phyloP scores from a whole-genome alignment of 345 rosid genomes.

The Salix dunnii region DNA sequence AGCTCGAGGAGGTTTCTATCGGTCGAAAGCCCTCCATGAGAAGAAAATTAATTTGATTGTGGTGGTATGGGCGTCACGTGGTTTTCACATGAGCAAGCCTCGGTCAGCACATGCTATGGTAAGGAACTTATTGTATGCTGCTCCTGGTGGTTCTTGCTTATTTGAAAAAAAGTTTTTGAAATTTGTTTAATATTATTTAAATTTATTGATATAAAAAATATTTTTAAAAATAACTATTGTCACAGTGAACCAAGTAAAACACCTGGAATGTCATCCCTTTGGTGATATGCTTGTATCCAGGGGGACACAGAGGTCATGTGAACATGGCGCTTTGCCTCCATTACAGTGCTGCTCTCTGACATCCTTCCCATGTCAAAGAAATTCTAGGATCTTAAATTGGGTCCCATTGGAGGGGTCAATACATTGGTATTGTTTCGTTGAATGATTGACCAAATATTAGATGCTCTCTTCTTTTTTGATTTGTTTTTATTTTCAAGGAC shows the following conservation, averaged over 20 bases:
- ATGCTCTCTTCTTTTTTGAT: slow-evolving; percentile 1
- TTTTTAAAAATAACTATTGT: too few relatives aligned
- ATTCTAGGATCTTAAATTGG: slow-evolving; percentile 19
- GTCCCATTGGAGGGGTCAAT: slow-evolving; percentile 15
- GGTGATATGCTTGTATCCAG: slow-evolving; percentile 27
- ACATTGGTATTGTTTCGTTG: slow-evolving; percentile 24
- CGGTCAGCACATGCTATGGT: slow-evolving; percentile 45
- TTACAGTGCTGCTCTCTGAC: slow-evolving; percentile 15
- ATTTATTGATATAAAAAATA: too few relatives aligned
- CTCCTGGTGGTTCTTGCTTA: too few relatives aligned
- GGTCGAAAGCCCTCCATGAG: background rate
- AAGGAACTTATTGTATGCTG: too few relatives aligned
- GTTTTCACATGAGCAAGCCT: slow-evolving; percentile 50
- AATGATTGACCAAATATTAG: slow-evolving; percentile 14
- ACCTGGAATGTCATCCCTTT: slow-evolving; percentile 24
- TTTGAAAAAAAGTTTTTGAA: too few relatives aligned
- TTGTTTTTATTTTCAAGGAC: slow-evolving; percentile 15
- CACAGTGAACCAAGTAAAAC: too few relatives aligned
- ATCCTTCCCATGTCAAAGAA: slow-evolving; percentile 34
- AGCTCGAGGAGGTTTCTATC: background rate
- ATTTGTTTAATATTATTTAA: too few relatives aligned
- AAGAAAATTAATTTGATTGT: slow-evolving; percentile 29
- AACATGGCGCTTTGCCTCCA: slow-evolving; percentile 41
- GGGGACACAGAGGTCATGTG: slow-evolving; percentile 37
- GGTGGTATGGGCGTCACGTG: slow-evolving; percentile 50